phyloP scores from a whole-genome alignment of 2,329 filamentous ascomycete species.

The Pseudofabraea citricarpa region DNA sequence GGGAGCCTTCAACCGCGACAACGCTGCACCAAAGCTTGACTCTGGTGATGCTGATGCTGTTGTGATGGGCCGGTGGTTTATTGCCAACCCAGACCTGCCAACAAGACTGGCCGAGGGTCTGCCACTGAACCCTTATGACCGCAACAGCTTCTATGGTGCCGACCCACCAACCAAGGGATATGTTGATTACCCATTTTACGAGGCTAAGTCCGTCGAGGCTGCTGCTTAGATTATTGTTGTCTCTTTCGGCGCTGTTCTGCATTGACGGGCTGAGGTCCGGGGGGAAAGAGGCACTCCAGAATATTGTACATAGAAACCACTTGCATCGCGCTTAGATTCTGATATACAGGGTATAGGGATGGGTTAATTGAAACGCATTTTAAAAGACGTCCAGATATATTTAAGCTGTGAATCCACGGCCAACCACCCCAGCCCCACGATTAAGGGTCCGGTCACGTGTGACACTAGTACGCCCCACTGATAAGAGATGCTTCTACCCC shows the following conservation, averaged over 20 bases:
- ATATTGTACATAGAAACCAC: neutral
- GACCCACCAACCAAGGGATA: slow-evolving; percentile 25
- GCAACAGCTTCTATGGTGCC: slow-evolving; percentile 26
- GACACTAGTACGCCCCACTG: neutral
- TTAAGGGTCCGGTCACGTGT: neutral
- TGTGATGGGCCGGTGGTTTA: slow-evolving; percentile 35
- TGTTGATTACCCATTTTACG: slow-evolving; percentile 21
- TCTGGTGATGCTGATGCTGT: slow-evolving; percentile 27
- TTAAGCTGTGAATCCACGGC: too few species aligned
- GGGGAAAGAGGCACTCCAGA: neutral
- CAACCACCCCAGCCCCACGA: neutral
- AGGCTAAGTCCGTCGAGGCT: neutral
- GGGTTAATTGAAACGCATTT: too few species aligned
- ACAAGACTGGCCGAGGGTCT: slow-evolving; percentile 31
- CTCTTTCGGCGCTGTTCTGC: too few species aligned
- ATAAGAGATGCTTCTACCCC: slow-evolving; percentile 5
- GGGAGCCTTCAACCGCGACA: slow-evolving; percentile 35
- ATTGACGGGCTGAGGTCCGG: too few species aligned
- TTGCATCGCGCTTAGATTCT: neutral
- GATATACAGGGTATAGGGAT: neutral
- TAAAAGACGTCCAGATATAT: too few species aligned
- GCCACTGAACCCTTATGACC: slow-evolving; percentile 30
- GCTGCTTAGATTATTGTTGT: neutral
- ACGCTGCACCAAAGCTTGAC: slow-evolving; percentile 14
- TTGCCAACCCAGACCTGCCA: slow-evolving; percentile 37